Evolutionary conservation across 2,329 filamentous ascomycete species (phyloP).

Genomic region (Pseudocercospora ulei): DNA sequence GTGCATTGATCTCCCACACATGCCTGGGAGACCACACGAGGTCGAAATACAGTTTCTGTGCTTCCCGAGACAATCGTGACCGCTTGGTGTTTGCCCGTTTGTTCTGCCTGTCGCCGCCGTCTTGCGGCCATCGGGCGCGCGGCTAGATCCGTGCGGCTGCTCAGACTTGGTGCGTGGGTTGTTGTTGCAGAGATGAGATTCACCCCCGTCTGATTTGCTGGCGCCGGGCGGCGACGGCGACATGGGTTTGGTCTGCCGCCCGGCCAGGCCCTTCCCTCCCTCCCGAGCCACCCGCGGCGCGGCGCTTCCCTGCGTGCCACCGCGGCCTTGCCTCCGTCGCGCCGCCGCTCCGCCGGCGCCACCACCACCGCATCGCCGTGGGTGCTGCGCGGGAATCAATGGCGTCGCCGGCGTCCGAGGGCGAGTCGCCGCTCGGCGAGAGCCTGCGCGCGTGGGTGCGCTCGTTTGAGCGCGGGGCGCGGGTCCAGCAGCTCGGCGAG

Average conservation of each 20-base stretch:
- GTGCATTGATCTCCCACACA: not conserved
- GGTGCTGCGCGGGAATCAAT: slow-evolving; percentile 12
- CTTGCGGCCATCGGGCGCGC: no score
- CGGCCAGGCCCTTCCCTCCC: no score
- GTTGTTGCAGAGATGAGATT: no score
- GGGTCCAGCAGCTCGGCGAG: slow-evolving; percentile 36
- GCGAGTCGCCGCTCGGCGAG: slow-evolving; percentile 24
- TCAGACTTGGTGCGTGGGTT: no score
- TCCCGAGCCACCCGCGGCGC: slow-evolving; percentile 12
- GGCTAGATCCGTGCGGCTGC: no score
- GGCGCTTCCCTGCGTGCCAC: slow-evolving; percentile 12
- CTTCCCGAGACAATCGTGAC: slow-evolving; percentile 12
- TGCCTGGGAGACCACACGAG: slow-evolving; percentile 4
- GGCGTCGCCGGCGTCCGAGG: slow-evolving; percentile 16
- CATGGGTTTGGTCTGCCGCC: no score
- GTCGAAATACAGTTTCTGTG: slow-evolving; percentile 15
- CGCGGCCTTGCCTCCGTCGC: slow-evolving; percentile 4
- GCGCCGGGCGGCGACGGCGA: no score
- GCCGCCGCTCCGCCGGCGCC: not conserved
- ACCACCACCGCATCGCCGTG: not conserved
- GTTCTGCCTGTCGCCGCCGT: no score
- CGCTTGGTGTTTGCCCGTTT: no score
- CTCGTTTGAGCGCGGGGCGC: slow-evolving; percentile 37
- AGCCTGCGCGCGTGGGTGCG: slow-evolving; percentile 37
- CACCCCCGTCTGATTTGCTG: no score